Evolutionary conservation across 768 basidiomycete genomes (phyloP), one percentile per base, ranked within the genome.

Genomic region (Suillus plorans): DNA sequence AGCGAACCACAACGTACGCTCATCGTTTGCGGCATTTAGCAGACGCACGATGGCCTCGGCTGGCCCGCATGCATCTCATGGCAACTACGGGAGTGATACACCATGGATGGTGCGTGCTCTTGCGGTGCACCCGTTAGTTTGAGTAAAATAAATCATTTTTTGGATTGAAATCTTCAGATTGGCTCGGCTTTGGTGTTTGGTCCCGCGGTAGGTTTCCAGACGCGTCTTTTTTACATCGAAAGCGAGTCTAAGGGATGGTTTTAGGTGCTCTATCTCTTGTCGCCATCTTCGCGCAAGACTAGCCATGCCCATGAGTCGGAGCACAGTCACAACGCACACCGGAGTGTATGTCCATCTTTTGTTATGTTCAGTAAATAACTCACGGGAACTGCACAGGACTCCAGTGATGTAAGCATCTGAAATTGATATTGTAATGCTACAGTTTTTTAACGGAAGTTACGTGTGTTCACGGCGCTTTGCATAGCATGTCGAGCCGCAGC

Each of bases 171-270:
- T 16, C 3, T 37, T 4, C 34, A 76, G 76, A 66, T 76, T 50
- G 76, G 76, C 50, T 77, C 75, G 16, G 73, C 72, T 20, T 57
- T 76, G 44, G 64, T 75, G 58, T 76, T 76, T 50, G 76, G 76
- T 62, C 72, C 75, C 60, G 63, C 68, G 62, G 76, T 78, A 49
- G 53, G 75, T 65, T 22, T 55, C 58, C 61, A 28, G 10, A 31
- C 20, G 50, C 58, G 41, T 41, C 37, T 25, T 42, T 42, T 28
- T 28, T 59, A 31, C 39, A 31, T 41, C 3, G 25, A 42, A 42
- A 28, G 18, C 18, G 42, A 42, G 5, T 49, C 50, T 49, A 9
- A 63, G 52, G 22, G 56, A 39, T 60, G 47, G 36, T 41, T 31
- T 41, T 50, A 76, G 75, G 62, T 78, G 18, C 61, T 76, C 49